Evolutionary conservation across 164 flowering plant species (phyloP).

Genomic region (Stephania japonica): DNA sequence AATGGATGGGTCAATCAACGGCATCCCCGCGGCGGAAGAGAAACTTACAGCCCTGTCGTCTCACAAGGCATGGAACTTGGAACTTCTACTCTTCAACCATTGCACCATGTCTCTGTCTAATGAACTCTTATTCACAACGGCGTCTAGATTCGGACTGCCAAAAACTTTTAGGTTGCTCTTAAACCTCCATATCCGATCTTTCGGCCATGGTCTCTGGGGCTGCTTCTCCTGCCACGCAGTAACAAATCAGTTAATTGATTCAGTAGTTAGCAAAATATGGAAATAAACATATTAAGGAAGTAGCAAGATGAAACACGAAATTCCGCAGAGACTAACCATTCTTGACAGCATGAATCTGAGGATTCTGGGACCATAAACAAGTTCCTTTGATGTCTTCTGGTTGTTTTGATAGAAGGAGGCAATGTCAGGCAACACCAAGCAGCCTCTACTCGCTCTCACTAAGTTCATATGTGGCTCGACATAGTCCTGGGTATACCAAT

Average conservation of each 20-base stretch:
- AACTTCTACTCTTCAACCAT: conserved; percentile 81
- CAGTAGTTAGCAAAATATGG: no score
- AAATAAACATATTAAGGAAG: neutral
- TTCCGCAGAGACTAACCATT: conserved; percentile 51
- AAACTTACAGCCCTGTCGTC: conserved; percentile 11
- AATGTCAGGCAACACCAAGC: conserved; percentile 76
- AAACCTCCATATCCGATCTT: conserved; percentile 82
- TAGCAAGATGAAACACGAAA: neutral
- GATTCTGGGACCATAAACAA: conserved; percentile 75
- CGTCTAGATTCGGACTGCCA: conserved; percentile 95
- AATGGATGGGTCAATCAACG: conserved; percentile 3
- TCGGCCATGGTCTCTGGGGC: conserved; percentile 89
- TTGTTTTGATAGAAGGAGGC: conserved; percentile 79
- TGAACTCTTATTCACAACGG: conserved; percentile 40
- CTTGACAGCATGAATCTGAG: conserved; percentile 66
- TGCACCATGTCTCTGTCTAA: conserved; percentile 79
- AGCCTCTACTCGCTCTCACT: conserved; percentile 71
- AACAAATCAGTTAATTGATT: neutral
- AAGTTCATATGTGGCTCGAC: conserved; percentile 73
- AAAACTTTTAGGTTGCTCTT: conserved; percentile 41
- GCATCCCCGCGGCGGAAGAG: neutral
- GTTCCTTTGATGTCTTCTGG: conserved; percentile 65
- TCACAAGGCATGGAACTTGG: conserved; percentile 67
- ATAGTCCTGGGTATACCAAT: conserved; percentile 80
- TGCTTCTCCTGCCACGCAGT: conserved; percentile 64